Evolutionary conservation across 192 early-diverging fungal genomes (phyloP).

Genomic region (Blastocladiella britannica): DNA sequence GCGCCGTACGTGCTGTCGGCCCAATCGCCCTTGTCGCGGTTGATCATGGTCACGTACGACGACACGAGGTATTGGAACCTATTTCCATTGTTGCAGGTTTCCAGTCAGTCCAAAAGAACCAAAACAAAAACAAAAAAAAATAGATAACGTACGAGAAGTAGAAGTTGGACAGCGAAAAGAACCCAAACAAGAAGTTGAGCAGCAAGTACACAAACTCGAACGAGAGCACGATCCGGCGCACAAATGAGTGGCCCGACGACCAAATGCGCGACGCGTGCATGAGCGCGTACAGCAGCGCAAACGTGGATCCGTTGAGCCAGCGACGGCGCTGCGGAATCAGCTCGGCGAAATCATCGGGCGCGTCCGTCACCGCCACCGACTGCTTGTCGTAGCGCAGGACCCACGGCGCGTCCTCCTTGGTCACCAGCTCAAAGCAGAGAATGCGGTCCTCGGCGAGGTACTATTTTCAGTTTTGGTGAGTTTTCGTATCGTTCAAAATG

Average conservation of each 20-base stretch:
- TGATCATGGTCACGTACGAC: too few relatives aligned
- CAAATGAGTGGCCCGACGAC: slow-evolving; percentile 20
- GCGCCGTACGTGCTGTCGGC: too few relatives aligned
- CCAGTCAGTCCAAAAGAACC: too few relatives aligned
- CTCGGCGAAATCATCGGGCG: slow-evolving; percentile 45
- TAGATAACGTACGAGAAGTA: slow-evolving; percentile 36
- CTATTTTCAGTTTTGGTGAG: background rate
- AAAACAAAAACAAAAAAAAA: too few relatives aligned
- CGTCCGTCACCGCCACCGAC: slow-evolving; percentile 51
- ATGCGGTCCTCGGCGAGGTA: slow-evolving; percentile 63
- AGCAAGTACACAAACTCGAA: slow-evolving; percentile 47
- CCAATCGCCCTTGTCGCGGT: too few relatives aligned
- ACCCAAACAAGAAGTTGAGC: slow-evolving; percentile 46
- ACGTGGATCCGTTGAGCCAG: slow-evolving; percentile 64
- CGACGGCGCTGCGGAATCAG: slow-evolving; percentile 61
- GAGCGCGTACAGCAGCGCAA: slow-evolving; percentile 48
- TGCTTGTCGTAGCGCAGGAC: slow-evolving; percentile 41
- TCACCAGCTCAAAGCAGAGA: slow-evolving; percentile 61
- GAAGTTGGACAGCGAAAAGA: slow-evolving; percentile 53
- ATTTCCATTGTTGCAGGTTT: too few relatives aligned
- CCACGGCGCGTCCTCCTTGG: slow-evolving; percentile 35
- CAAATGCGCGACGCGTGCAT: slow-evolving; percentile 35
- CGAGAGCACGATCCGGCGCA: slow-evolving; percentile 27
- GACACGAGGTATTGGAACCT: too few relatives aligned
- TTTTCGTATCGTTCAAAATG: background rate